Evolutionary conservation across 129 eudicot species (phyloP).

Genomic region (Helianthus tuberosus): DNA sequence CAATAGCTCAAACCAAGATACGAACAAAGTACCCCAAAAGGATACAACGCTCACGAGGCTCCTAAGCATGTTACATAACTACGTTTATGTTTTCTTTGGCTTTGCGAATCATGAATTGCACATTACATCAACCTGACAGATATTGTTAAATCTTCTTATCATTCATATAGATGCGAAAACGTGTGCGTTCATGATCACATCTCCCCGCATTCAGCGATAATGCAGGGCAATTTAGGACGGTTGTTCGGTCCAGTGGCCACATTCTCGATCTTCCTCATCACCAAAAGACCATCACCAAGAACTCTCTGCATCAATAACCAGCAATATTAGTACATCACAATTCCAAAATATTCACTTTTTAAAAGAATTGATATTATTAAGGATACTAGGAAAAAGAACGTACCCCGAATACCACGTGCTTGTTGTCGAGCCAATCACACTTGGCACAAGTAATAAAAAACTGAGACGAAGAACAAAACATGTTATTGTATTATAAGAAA

Average conservation of each 20-base stretch:
- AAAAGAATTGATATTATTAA: not conserved
- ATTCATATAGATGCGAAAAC: not conserved
- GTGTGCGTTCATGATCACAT: conserved; percentile 44
- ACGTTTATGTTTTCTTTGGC: not conserved
- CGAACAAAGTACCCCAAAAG: not conserved
- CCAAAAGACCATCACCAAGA: conserved; percentile 92
- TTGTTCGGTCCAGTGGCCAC: conserved; percentile 88
- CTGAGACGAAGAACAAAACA: conserved; percentile 47
- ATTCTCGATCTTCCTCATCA: conserved; percentile 86
- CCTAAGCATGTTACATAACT: not conserved
- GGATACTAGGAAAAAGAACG: conserved; percentile 8
- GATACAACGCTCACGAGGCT: not conserved
- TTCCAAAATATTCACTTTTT: not conserved
- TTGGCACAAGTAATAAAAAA: conserved; percentile 92
- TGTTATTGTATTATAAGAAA: conserved; percentile 11
- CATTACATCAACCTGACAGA: not conserved
- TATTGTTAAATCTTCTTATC: not conserved
- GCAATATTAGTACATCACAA: conserved; percentile 11
- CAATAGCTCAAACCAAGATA: not conserved
- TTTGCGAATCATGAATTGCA: not conserved
- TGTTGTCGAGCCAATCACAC: conserved; percentile 99
- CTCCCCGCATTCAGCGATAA: conserved; percentile 93
- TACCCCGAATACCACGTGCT: conserved; percentile 99
- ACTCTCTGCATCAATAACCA: conserved; percentile 69
- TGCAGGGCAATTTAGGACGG: conserved; percentile 80